Base-by-base conservation (phyloP, 345 rosid species). In the Carallia brachiata region DNA sequence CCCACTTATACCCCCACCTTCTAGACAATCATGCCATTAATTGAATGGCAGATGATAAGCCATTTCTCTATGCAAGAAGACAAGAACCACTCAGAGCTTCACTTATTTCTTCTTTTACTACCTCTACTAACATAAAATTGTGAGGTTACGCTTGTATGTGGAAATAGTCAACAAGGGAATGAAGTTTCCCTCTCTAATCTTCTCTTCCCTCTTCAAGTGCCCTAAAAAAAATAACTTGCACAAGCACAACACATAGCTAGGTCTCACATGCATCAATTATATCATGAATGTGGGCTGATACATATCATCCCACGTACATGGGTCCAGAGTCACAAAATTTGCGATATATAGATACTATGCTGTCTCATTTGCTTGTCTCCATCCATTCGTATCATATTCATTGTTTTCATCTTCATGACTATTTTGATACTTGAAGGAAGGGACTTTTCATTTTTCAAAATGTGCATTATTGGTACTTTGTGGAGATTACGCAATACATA, bases 51-150 rank as follows among this genome's bases (percentile, higher is more conserved):
- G 18, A 34, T n/a, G 60, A 61, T 2, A 56, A 40, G 70, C 23
- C 55, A 69, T 68, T 61, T 12, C 37, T 36, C 34, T 28, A 61
- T 37, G 30, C 65, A 55, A 36, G 30, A 63, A 66, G 67, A 62
- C 67, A 47, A 63, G 62, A 60, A n/a, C 44, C 77, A 82, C 82
- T 61, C 54, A 57, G 17, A 34, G 15, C 65, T 68, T 61, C 76
- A 76, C 80, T 79, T 71, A 79, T 79, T 65, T 61, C 73, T 73
- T 67, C 60, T 13, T 79, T 73, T 78, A 70, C 81, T 75, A 70
- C 59, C 32, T 36, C 82, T 78, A 75, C 76, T 67, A 69, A 58
- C 19, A 36, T n/a, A 66, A 15, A 57, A 12, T 39, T 16, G 6
- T 13, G 18, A 44, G 70, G 6, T 27, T 67, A 5, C 19, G 6